Evolutionary conservation across 192 early-diverging fungal genomes (phyloP).

Genomic region (Pilaira anomala): DNA sequence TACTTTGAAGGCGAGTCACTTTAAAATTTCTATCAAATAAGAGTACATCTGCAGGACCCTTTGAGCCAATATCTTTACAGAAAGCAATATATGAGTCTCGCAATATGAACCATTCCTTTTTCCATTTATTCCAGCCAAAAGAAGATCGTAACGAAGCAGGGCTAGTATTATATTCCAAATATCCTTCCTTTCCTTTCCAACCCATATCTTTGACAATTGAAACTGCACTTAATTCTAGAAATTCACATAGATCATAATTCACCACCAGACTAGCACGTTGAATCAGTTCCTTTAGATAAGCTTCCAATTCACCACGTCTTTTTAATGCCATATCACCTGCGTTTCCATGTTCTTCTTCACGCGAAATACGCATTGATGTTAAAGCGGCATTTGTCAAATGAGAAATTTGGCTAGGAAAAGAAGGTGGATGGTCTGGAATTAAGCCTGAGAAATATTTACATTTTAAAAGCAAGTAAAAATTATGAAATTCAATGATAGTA

Average conservation of each 20-base stretch:
- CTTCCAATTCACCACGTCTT: slow-evolving; percentile 56
- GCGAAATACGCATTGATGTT: slow-evolving; percentile 2
- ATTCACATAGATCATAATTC: slow-evolving; percentile 71
- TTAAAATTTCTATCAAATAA: slow-evolving; percentile 48
- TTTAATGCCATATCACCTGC: slow-evolving; percentile 43
- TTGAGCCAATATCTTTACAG: slow-evolving; percentile 40
- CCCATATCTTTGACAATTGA: slow-evolving; percentile 75
- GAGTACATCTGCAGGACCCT: slow-evolving; percentile 45
- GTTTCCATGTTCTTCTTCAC: slow-evolving; percentile 25
- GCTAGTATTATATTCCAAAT: slow-evolving; percentile 62
- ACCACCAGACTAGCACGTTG: slow-evolving; percentile 57
- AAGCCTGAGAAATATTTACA: slow-evolving; percentile 16
- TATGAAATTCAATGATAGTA: slow-evolving; percentile 61
- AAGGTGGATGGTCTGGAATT: slow-evolving; percentile 28
- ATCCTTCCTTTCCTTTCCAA: slow-evolving; percentile 84
- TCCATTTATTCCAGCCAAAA: slow-evolving; percentile 42
- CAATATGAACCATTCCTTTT: slow-evolving; percentile 66
- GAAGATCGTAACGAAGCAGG: slow-evolving; percentile 15
- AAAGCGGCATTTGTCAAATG: slow-evolving; percentile 9
- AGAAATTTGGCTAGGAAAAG: slow-evolving; percentile 26
- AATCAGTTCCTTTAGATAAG: slow-evolving; percentile 58
- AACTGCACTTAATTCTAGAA: slow-evolving; percentile 70
- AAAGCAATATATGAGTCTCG: slow-evolving; percentile 71
- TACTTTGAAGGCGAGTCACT: slow-evolving; percentile 18
- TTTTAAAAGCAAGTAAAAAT: slow-evolving; percentile 58